Percentiles rank a stretch among this genome's conserved stretches.
phyloP scores from a whole-genome alignment of 805 yeast genomes.

The Metschnikowia henanensis region DNA sequence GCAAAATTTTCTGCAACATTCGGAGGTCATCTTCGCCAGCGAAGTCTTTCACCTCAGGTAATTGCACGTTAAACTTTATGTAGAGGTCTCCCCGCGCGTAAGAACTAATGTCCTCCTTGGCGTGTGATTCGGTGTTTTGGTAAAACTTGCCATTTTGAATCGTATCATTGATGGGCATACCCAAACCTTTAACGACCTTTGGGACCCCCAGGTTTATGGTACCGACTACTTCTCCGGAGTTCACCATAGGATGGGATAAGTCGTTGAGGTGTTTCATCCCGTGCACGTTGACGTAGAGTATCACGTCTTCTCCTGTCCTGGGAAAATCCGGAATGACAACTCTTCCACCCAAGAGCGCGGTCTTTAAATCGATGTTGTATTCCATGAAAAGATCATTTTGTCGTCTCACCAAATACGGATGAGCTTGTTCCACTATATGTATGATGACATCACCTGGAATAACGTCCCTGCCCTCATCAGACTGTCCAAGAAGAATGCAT shows the following conservation, averaged over 20 bases:
- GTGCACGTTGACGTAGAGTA: slow-evolving; percentile 36
- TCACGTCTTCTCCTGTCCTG: slow-evolving; percentile 31
- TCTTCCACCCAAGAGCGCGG: slow-evolving; percentile 59
- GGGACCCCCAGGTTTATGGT: slow-evolving; percentile 49
- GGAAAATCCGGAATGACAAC: slow-evolving; percentile 35
- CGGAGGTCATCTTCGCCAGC: slow-evolving; percentile 22
- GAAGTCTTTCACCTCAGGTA: slow-evolving; percentile 34
- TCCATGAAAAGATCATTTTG: slow-evolving; percentile 46
- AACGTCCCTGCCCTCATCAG: slow-evolving; percentile 60
- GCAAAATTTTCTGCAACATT: slow-evolving; percentile 21
- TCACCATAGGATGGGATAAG: slow-evolving; percentile 13
- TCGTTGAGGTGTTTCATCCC: slow-evolving; percentile 20
- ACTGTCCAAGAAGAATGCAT: slow-evolving; percentile 56
- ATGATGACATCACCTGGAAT: slow-evolving; percentile 70
- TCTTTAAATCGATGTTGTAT: slow-evolving; percentile 48
- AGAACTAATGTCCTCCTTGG: slow-evolving; percentile 18
- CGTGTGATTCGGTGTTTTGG: slow-evolving; percentile 21
- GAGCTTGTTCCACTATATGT: slow-evolving; percentile 44
- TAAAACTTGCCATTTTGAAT: slow-evolving; percentile 24
- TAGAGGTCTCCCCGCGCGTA: slow-evolving; percentile 37
- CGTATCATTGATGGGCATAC: slow-evolving; percentile 56
- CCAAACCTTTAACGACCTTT: slow-evolving; percentile 49
- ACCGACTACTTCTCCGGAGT: slow-evolving; percentile 48
- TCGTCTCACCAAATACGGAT: slow-evolving; percentile 40
- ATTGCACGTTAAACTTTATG: slow-evolving; percentile 37